phyloP scores from a whole-genome alignment of 768 basidiomycete species.

The Tulasnella sp. region DNA sequence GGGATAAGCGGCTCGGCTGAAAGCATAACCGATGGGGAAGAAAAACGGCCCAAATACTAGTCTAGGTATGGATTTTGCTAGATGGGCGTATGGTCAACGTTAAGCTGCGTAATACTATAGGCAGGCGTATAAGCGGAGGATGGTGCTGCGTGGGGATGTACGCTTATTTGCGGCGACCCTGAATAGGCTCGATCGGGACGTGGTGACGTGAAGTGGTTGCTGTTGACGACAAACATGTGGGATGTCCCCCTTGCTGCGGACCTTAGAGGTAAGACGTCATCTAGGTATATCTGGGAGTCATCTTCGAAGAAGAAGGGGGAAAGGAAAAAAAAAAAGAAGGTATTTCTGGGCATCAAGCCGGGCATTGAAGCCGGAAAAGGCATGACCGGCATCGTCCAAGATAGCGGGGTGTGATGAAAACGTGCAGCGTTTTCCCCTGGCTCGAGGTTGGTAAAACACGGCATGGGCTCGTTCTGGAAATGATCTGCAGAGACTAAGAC shows the following conservation, averaged over 20 bases:
- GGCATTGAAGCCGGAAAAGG: background rate
- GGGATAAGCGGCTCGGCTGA: background rate
- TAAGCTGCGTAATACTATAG: background rate
- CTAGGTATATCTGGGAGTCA: background rate
- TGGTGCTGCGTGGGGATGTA: background rate
- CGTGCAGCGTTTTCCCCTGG: background rate
- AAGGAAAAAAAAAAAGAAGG: background rate
- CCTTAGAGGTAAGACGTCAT: background rate
- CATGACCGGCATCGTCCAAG: background rate
- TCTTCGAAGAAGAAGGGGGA: background rate
- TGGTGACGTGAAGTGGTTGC: background rate
- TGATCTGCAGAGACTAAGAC: background rate
- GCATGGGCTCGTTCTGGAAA: background rate
- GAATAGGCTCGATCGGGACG: background rate
- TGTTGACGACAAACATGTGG: background rate
- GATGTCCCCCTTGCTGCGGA: background rate
- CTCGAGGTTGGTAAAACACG: background rate
- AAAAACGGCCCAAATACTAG: background rate
- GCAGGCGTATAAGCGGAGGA: background rate
- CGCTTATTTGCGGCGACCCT: background rate
- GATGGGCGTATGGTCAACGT: background rate
- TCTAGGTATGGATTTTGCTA: background rate
- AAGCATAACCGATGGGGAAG: background rate
- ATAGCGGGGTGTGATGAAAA: background rate
- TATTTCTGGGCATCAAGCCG: background rate